phyloP scores from a whole-genome alignment of 2,329 filamentous ascomycete species.

The Pseudogymnoascus sp. region DNA sequence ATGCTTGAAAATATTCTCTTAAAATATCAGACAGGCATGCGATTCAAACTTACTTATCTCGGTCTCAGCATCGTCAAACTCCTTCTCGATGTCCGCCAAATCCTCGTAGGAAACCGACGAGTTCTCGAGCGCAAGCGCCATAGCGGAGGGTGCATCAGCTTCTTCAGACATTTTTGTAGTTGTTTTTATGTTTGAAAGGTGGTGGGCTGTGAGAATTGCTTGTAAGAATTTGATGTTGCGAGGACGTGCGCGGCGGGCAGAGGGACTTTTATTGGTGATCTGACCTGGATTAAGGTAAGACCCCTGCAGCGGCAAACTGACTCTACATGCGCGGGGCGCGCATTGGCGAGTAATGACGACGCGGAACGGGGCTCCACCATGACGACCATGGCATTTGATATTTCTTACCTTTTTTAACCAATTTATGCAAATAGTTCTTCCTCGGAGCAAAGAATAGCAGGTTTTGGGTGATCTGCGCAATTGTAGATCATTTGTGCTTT shows the following conservation, averaged over 20 bases:
- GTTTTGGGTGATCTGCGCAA: not conserved
- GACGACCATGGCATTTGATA: not conserved
- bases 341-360: slow-evolving; percentile 7
- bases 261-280: slow-evolving; percentile 1
- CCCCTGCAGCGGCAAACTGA: not conserved
- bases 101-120: slow-evolving; percentile 60
- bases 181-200: not conserved
- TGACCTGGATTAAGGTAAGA: slow-evolving; percentile 4
- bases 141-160: not conserved
- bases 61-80: slow-evolving; percentile 75
- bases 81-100: slow-evolving; percentile 69
- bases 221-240: slow-evolving; percentile 4
- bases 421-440: not conserved
- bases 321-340: not conserved
- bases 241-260: not conserved
- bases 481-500: not conserved
- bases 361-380: not conserved
- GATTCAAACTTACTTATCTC: slow-evolving; percentile 61
- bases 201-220: slow-evolving; percentile 7
- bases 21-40: not conserved
- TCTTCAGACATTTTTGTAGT: slow-evolving; percentile 1
- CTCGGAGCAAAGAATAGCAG: not conserved
- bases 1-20: not conserved
- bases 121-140: slow-evolving; percentile 29
- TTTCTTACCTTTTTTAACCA: not conserved